Conservation (phyloP, 352 stramenopile genomes). For the Pythium oligandrum region DNA sequence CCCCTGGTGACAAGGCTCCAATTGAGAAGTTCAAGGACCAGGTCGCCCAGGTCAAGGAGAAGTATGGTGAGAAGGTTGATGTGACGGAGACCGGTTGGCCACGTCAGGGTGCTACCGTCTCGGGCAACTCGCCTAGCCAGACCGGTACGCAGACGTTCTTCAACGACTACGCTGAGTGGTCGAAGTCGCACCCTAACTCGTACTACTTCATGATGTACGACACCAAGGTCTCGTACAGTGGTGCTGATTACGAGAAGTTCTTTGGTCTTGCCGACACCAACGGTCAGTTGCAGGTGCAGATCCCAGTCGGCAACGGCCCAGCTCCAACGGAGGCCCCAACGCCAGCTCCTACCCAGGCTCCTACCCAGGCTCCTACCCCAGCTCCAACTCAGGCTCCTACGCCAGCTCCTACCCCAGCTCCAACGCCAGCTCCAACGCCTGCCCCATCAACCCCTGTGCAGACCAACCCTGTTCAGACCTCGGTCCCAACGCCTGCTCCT, state of each 20-base stretch:
- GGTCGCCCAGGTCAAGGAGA: slow-evolving; percentile 32
- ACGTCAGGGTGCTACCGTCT: slow-evolving; percentile 17
- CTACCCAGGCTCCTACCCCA: neutral
- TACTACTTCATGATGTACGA: slow-evolving; percentile 72
- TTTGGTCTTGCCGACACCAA: slow-evolving; percentile 40
- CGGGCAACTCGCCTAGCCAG: slow-evolving; percentile 33
- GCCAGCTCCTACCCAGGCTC: neutral
- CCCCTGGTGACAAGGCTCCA: slow-evolving; percentile 19
- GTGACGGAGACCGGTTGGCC: slow-evolving; percentile 65
- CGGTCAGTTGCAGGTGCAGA: slow-evolving; percentile 27
- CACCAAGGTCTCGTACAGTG: slow-evolving; percentile 36
- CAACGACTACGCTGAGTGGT: slow-evolving; percentile 40
- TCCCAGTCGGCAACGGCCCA: slow-evolving; percentile 22
- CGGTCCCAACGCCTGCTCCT: neutral
- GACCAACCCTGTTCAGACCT: neutral
- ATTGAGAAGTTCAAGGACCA: slow-evolving; percentile 53
- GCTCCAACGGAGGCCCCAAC: neutral
- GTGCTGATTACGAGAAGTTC: slow-evolving; percentile 47
- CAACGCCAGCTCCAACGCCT: neutral
- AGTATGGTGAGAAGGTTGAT: slow-evolving; percentile 32
- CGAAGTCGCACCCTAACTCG: slow-evolving; percentile 18
- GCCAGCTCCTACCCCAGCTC: too few species aligned
- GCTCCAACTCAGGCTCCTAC: neutral
- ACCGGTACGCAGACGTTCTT: slow-evolving; percentile 39
- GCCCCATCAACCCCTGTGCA: neutral